These are phyloP conservation scores for Scutellaria barbata DNA, from an alignment of 257 asterid species.

Conservation along the genomic window DNA sequence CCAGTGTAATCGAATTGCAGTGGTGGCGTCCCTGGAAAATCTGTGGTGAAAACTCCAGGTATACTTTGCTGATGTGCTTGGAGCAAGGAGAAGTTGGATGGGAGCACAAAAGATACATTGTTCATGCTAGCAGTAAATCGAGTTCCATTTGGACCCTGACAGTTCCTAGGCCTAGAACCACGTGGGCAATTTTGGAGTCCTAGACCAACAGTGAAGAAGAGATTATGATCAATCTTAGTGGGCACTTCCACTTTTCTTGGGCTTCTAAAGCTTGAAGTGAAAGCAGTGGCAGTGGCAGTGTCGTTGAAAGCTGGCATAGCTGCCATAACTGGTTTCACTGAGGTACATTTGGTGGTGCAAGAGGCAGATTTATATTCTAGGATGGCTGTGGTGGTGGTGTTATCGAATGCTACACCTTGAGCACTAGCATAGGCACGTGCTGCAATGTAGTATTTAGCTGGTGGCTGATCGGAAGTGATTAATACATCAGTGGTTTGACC, in stretches of 20 bases:
- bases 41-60: constrained; percentile 82
- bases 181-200: constrained; percentile 75
- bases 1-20: constrained; percentile 78
- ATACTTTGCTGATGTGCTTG: constrained; percentile 78
- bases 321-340: constrained; percentile 54
- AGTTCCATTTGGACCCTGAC: constrained; percentile 93
- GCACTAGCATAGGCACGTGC: constrained; percentile 90
- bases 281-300: constrained; percentile 76
- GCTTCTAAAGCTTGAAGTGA: constrained; percentile 71
- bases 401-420: constrained; percentile 82
- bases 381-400: constrained; percentile 92
- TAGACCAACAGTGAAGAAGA: constrained; percentile 76
- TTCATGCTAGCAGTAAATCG: constrained; percentile 93
- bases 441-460: constrained; percentile 77
- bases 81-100: constrained; percentile 70
- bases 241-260: constrained; percentile 61
- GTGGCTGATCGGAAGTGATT: constrained; percentile 69
- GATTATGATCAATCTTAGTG: constrained; percentile 73
- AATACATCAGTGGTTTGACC: constrained; percentile 95
- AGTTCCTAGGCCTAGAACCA: constrained; percentile 51
- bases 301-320: constrained; percentile 78
- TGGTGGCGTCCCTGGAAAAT: constrained; percentile 77
- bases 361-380: constrained; percentile 64
- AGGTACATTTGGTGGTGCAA: constrained; percentile 53
- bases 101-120: constrained; percentile 78